Percentiles rank a stretch among this genome's conserved stretches.
Conservation (phyloP, 768 basidiomycete genomes). For the Lentinula boryana region DNA sequence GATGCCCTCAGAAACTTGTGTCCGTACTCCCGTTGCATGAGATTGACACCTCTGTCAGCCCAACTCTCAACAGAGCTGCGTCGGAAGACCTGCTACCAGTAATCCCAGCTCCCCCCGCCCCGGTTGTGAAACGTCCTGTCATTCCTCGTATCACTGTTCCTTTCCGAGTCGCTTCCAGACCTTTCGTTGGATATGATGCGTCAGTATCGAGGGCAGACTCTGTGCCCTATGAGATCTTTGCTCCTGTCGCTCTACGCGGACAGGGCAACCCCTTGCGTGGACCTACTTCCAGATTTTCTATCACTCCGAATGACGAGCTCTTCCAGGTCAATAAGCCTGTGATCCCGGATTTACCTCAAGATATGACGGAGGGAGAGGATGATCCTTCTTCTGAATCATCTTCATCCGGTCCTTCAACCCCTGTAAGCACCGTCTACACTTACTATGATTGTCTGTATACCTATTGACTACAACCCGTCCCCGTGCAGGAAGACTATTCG, state of each 20-base stretch:
- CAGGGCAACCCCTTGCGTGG: neutral
- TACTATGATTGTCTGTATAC: neutral
- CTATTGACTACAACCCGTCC: neutral
- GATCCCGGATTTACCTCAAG: constrained; percentile 17
- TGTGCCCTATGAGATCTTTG: neutral
- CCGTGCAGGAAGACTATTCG: constrained; percentile 8
- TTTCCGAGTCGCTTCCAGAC: neutral
- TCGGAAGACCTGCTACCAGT: constrained; percentile 13
- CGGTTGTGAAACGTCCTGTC: neutral
- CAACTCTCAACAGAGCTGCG: neutral
- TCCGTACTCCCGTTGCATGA: constrained; percentile 33
- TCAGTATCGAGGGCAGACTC: neutral
- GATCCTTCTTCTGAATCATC: constrained; percentile 12
- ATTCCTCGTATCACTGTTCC: constrained; percentile 4
- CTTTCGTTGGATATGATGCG: neutral
- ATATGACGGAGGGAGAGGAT: constrained; percentile 17
- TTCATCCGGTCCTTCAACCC: constrained; percentile 21
- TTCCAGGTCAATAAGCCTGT: neutral
- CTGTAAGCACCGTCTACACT: constrained; percentile 14
- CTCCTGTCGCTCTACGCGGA: constrained; percentile 1
- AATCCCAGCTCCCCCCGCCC: neutral
- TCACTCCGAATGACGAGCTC: neutral
- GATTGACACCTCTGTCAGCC: constrained; percentile 21
- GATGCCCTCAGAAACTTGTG: constrained; percentile 31
- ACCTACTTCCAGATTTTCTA: constrained; percentile 5